These are phyloP conservation scores for Zangia roseola DNA, from an alignment of 768 basidiomycete genomes.

Conservation along the genomic window DNA sequence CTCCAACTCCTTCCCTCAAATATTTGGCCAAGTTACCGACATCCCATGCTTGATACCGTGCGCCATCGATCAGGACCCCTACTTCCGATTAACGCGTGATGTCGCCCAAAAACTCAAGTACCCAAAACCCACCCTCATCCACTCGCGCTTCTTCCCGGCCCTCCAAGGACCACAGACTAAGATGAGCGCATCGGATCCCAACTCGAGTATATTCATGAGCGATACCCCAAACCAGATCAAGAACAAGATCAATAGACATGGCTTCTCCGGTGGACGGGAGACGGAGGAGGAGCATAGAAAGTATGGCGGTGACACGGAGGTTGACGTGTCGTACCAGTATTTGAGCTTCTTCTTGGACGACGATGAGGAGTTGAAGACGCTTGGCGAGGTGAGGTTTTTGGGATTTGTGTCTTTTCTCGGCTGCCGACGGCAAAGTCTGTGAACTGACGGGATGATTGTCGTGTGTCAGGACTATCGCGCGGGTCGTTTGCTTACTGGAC, in stretches of 20 bases:
- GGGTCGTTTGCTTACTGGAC: constrained; percentile 83
- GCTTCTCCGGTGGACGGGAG: constrained; percentile 93
- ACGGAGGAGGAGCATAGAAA: constrained; percentile 93
- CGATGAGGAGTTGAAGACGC: constrained; percentile 76
- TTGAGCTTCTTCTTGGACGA: constrained; percentile 94
- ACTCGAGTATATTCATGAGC: constrained; percentile 94
- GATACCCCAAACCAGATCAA: constrained; percentile 93
- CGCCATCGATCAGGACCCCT: constrained; percentile 96
- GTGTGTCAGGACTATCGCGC: constrained; percentile 81
- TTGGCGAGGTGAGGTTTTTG: constrained; percentile 59
- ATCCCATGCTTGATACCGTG: constrained; percentile 96
- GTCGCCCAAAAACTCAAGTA: constrained; percentile 93
- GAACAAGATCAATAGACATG: constrained; percentile 95
- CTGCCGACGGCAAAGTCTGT: neutral
- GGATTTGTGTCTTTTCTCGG: neutral
- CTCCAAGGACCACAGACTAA: constrained; percentile 98
- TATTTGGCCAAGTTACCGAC: constrained; percentile 79
- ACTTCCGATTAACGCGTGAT: constrained; percentile 97
- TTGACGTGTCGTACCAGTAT: constrained; percentile 96
- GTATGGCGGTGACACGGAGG: constrained; percentile 88
- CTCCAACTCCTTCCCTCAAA: constrained; percentile 98
- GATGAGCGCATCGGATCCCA: constrained; percentile 96
- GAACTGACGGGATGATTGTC: neutral
- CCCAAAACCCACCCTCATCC: constrained; percentile 89
- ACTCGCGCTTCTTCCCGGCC: constrained; percentile 98